Evolutionary conservation across 1,284 basidiomycete species (phyloP).

Genomic region (Flammula alnicola): DNA sequence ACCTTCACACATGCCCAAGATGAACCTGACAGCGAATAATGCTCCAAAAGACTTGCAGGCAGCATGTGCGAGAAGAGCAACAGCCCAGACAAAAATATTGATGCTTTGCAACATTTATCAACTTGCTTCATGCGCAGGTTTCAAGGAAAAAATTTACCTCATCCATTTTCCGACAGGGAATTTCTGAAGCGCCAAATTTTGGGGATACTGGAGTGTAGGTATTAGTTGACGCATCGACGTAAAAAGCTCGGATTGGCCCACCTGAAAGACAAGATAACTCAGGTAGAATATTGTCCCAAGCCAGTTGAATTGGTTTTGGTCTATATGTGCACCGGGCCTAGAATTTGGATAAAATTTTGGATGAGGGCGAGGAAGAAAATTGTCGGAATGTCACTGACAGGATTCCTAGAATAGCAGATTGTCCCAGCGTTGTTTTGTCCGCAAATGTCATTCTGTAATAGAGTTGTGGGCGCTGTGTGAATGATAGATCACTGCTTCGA

Average conservation of each 20-base stretch:
- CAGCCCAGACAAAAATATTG: constrained; percentile 75
- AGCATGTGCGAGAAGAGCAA: constrained; percentile 67
- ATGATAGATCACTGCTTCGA: background rate
- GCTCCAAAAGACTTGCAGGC: constrained; percentile 76
- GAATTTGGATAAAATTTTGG: constrained; percentile 15
- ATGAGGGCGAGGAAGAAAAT: background rate
- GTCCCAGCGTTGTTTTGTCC: constrained; percentile 79
- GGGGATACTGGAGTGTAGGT: constrained; percentile 59
- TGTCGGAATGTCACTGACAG: constrained; percentile 40
- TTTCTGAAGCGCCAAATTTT: constrained; percentile 77
- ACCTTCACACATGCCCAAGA: constrained; percentile 78
- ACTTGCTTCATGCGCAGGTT: constrained; percentile 13
- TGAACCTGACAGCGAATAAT: constrained; percentile 69
- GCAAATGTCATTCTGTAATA: constrained; percentile 63
- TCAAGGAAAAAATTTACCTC: constrained; percentile 46
- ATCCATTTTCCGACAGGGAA: constrained; percentile 87
- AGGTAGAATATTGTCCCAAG: constrained; percentile 79
- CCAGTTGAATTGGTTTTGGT: constrained; percentile 63
- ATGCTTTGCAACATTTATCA: constrained; percentile 41
- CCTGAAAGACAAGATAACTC: constrained; percentile 57
- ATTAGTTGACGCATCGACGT: background rate
- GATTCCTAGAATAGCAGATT: constrained; percentile 73
- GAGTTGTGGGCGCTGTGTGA: constrained; percentile 11
- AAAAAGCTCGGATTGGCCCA: constrained; percentile 22
- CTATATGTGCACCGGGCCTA: constrained; percentile 47